Base-by-base conservation (phyloP, 108 stramenopile genomes). In the Pseudonitzschia delicatissima region DNA sequence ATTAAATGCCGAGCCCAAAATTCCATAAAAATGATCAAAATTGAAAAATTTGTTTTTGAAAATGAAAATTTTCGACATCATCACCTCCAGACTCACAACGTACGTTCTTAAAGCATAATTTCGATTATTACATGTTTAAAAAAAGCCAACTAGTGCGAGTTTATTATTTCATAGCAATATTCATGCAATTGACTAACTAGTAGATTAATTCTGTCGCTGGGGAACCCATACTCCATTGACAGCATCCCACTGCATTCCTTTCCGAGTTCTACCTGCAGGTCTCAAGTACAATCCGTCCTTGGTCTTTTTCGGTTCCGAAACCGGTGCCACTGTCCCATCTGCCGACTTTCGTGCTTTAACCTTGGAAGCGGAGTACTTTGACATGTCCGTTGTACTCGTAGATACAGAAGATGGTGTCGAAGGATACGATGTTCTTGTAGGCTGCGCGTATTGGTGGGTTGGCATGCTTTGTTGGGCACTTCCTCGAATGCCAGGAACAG, bases 211-310 rank as follows among this genome's bases (percentile, higher is more conserved):
- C 34, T 66, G 33, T 21, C 44, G 28, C 25, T 76, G 59, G 0
- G 89, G 89, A 29, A 80, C 80, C 90, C 90, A 91, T 26, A 86
- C 72, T 12, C 91, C 91, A 28, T 78, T 73, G 11, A 86, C 60
- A 25, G 84, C 78, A 68, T 92, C 91, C 91, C 91, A 92, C 31
- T 86, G 83, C 87, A 88, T 88, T 1, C 87, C 87, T 69, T 87
- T 88, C 13, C 91, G 66, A 47, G 80, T 76, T 48, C 91, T 68
- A 50, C 91, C 91, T 26, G 86, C 76, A 3, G 91, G 91, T 27
- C 87, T 65, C 50, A 78, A 69, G 50, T 76, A 92, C 25, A 77
- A 45, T 42, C 91, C 91, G 53, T 92, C 84, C 26, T 80, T 76
- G 45, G 74, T 63, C 42, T 57, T 53, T 55, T 92, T 92, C 6